Percentiles rank a stretch among this genome's conserved stretches.
Conservation (phyloP, 2,329 filamentous ascomycete genomes). For the Cordyceps militaris region DNA sequence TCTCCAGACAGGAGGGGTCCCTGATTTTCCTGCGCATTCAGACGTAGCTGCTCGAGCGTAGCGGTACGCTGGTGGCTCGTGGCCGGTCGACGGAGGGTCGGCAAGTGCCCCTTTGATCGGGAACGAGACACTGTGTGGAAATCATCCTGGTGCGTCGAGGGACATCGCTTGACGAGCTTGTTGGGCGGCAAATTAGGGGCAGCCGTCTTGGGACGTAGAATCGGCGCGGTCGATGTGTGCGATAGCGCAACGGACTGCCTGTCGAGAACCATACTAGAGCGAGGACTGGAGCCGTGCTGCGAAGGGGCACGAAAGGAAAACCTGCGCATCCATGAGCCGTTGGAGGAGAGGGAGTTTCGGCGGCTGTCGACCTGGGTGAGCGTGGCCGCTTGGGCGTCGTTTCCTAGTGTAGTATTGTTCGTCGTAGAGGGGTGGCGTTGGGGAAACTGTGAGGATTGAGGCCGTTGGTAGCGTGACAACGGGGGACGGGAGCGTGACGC, state of each 20-base stretch:
- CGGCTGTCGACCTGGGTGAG: conserved; percentile 30
- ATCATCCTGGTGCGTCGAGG: conserved; percentile 45
- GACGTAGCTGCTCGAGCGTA: conserved; percentile 52
- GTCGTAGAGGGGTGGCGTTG: background rate
- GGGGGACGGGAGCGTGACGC: conserved; percentile 29
- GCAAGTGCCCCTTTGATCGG: conserved; percentile 47
- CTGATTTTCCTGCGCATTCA: conserved; percentile 18
- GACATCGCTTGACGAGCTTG: conserved; percentile 69
- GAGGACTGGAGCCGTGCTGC: conserved; percentile 56
- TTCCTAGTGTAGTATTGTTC: background rate
- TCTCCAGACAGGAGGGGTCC: conserved; percentile 16
- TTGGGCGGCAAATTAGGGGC: conserved; percentile 53
- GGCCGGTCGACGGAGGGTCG: conserved; percentile 63
- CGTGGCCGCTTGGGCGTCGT: background rate
- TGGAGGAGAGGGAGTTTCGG: conserved; percentile 54
- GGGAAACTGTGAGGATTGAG: conserved; percentile 31
- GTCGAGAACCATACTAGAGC: conserved; percentile 58
- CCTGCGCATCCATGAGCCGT: conserved; percentile 65
- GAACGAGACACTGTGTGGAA: conserved; percentile 39
- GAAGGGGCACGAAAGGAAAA: conserved; percentile 60
- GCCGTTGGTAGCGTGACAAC: conserved; percentile 31
- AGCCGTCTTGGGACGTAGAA: conserved; percentile 38
- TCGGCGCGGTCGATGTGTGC: conserved; percentile 59
- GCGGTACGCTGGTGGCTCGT: conserved; percentile 73
- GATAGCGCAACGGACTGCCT: conserved; percentile 60